A percentile compares a stretch with the other conserved stretches of the same genome.
These are phyloP conservation scores for Xerocomus minutiporus DNA, from an alignment of 1,284 basidiomycete species.

Conservation along the genomic window DNA sequence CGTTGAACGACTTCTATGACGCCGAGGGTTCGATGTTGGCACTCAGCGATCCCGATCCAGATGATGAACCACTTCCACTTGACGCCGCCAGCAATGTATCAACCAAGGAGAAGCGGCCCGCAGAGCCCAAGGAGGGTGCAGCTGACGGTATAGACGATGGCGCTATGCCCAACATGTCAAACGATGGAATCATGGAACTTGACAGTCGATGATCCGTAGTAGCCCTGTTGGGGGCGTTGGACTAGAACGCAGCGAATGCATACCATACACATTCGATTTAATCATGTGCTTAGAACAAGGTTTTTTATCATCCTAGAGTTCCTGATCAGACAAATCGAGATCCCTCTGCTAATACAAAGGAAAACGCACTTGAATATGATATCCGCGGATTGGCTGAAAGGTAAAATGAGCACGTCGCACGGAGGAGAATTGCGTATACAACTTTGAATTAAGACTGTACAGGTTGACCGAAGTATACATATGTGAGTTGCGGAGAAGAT, in stretches of 20 bases:
- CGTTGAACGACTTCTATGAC: slow-evolving; percentile 65
- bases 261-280: slow-evolving; percentile 7
- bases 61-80: slow-evolving; percentile 26
- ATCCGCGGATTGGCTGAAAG: too few species aligned
- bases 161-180: not conserved
- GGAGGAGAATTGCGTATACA: too few species aligned
- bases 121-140: slow-evolving; percentile 1
- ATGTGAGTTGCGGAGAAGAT: too few species aligned
- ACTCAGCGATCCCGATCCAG: slow-evolving; percentile 27
- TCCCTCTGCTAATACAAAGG: not conserved
- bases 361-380: not conserved
- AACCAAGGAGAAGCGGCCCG: not conserved
- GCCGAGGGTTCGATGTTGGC: slow-evolving; percentile 46
- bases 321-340: not conserved
- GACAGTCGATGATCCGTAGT: slow-evolving; percentile 9
- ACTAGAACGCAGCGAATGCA: not conserved
- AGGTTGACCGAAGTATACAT: too few species aligned
- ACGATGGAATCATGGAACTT: slow-evolving; percentile 2
- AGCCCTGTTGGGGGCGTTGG: not conserved
- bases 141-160: not conserved
- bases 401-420: too few species aligned
- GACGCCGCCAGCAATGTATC: not conserved
- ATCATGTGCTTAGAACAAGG: slow-evolving; percentile 13
- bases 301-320: not conserved
- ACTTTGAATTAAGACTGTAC: too few species aligned